Base-by-base conservation (phyloP, 345 rosid genomes). In the Eucalyptus decipiens region DNA sequence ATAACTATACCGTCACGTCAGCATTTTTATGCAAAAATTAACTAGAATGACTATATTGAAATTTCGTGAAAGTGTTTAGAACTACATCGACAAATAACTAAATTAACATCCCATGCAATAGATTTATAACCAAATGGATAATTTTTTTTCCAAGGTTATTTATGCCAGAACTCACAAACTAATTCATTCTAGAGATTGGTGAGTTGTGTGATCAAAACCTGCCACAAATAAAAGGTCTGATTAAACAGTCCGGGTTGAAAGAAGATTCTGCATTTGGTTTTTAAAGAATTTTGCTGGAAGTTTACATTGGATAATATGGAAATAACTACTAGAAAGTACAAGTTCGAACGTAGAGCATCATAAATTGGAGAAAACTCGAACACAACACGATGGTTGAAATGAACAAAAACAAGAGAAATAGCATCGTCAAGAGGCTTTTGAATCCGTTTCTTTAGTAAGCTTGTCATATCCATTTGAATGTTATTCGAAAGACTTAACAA, bases 1-100 rank as follows among this genome's bases (percentile, higher is more conserved):
- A 13, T 28, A 14, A 28, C 32, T 26, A 60, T 1, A 2, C 5
- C 0, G 0, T n/a, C 8, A 62, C 8, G 0, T 62, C 32, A 30
- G 4, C 5, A 62, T 28, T 62, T 62, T 62, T 6, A 58, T 8
- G 6, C 7, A 58, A 24, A 58, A 24, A 24, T 58, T 58, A 24
- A 10, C 2, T 1, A 51, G 0, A 51, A 62, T 28, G 4, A 62
- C 0, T 26, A 8, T 9, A 4, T 30, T 6, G 5, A 13, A 13
- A 62, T 62, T 51, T 18, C 2, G 9, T 51, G 23, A 18, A 51
- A 18, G 9, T 51, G 23, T 51, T 21, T n/a, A n/a, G n/a, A n/a
- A n/a, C n/a, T n/a, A n/a, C n/a, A n/a, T n/a, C n/a, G n/a, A n/a
- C n/a, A n/a, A n/a, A n/a, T n/a, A n/a, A n/a, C n/a, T n/a, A n/a